Evolutionary conservation across 208 protist genomes (phyloP), one percentile per base, ranked within the genome.

Genomic region (Acanthamoeba quina): DNA sequence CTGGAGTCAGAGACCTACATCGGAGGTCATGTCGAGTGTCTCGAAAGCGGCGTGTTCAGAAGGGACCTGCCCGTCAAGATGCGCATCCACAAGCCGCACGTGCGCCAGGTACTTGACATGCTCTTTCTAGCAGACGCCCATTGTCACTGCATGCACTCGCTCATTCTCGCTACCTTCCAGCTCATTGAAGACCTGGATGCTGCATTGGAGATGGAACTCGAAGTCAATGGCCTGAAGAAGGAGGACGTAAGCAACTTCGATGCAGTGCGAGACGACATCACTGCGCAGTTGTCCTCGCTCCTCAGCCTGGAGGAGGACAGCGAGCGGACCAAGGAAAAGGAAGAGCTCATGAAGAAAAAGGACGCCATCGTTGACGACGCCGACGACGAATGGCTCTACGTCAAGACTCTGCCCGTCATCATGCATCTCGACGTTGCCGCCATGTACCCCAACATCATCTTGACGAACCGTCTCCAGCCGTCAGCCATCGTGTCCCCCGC

Each of bases 371-470:
- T 26, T 9, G 29, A 62, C 52, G 66, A 41, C 11, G 83, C 7
- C 19, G 66, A 83, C 44, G 90, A 94, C 24, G 90, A 94, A 31
- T 94, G 90, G 90, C 90, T 94, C 10, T 49, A 94, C 70, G 70
- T 97, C 97, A 82, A 95, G 94, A 44, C 90, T 21, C 70, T 64
- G n/a, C 99, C 99, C 3, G 93, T 99, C 29, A 99, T 99, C 74
- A 99, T 99, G 95, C 99, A 99, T 97, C 96, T 99, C 2, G 99
- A 99, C 94, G 99, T 99, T 9, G 98, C 98, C 37, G 99, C 99
- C 44, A 99, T 99, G 99, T 99, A 99, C 97, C 99, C 99, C 0
- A 99, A 99, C 96, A 99, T 99, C 96, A 99, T 99, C 95, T 96
- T 99, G 19, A 99, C 99, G 0, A 99, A 99, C 95, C 97, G 99